A percentile compares a stretch with the other conserved stretches of the same genome.
These are phyloP conservation scores for Phytophthora hybrid DNA, from an alignment of 352 stramenopile genomes.

Conservation along the genomic window DNA sequence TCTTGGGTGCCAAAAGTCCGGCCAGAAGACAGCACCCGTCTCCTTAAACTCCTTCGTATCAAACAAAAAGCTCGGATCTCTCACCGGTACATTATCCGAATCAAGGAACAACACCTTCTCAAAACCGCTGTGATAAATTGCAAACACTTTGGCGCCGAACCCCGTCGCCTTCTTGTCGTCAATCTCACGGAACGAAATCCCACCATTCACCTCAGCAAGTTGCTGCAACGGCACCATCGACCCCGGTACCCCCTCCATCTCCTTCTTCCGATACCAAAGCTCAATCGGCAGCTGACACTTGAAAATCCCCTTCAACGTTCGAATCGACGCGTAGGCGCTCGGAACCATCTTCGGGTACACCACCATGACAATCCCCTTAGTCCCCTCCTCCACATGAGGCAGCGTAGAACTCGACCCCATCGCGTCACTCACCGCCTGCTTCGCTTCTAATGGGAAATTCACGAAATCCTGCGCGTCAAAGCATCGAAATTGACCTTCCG, in stretches of 20 bases:
- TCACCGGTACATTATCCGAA: slow-evolving; percentile 64
- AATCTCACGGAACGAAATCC: slow-evolving; percentile 43
- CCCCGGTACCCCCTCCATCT: slow-evolving; percentile 36
- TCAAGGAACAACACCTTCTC: slow-evolving; percentile 65
- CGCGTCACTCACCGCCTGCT: slow-evolving; percentile 25
- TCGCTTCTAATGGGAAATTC: slow-evolving; percentile 43
- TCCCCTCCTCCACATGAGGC: slow-evolving; percentile 19
- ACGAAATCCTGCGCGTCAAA: slow-evolving; percentile 55
- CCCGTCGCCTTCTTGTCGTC: slow-evolving; percentile 41
- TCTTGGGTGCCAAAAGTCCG: slow-evolving; percentile 71
- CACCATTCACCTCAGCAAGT: slow-evolving; percentile 1
- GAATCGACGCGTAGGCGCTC: slow-evolving; percentile 53
- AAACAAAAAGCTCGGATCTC: slow-evolving; percentile 72
- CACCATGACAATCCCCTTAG: slow-evolving; percentile 61
- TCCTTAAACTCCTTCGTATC: slow-evolving; percentile 42
- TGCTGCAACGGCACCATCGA: slow-evolving; percentile 28
- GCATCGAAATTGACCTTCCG: slow-evolving; percentile 50
- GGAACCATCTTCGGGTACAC: slow-evolving; percentile 64
- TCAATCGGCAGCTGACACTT: slow-evolving; percentile 59
- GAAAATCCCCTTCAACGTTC: slow-evolving; percentile 39
- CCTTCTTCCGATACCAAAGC: slow-evolving; percentile 53
- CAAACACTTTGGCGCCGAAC: slow-evolving; percentile 64
- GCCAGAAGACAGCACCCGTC: slow-evolving; percentile 74
- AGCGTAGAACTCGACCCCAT: slow-evolving; percentile 22
- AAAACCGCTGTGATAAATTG: slow-evolving; percentile 60